A percentile compares a stretch with the other conserved stretches of the same genome.
Evolutionary conservation across 306 rosid species (phyloP).

Genomic region (Rosa multiflora): DNA sequence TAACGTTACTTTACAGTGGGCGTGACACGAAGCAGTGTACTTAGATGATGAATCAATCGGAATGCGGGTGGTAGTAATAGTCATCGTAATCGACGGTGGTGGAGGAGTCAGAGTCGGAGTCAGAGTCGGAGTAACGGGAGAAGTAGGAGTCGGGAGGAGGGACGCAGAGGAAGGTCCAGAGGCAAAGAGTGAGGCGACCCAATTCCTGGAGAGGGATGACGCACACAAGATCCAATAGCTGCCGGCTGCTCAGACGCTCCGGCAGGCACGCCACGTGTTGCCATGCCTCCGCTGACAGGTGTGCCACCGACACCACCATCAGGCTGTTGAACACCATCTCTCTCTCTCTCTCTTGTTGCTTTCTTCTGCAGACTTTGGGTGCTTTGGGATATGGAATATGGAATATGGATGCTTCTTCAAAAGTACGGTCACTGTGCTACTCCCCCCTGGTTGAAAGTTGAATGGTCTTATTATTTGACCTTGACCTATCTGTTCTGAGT

Average conservation of each 20-base stretch:
- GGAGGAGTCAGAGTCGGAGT: conserved; percentile 38
- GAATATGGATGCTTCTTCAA: too few relatives aligned
- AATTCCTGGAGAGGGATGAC: conserved; percentile 71
- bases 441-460: too few relatives aligned
- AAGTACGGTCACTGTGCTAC: too few relatives aligned
- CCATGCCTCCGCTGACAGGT: conserved; percentile 65
- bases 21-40: not conserved
- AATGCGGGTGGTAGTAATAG: conserved; percentile 51
- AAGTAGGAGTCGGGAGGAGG: conserved; percentile 49
- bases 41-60: conserved; percentile 36
- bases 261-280: conserved; percentile 54
- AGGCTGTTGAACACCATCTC: conserved; percentile 69
- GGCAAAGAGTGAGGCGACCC: conserved; percentile 64
- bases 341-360: too few relatives aligned
- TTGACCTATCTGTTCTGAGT: too few relatives aligned
- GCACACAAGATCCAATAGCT: conserved; percentile 59
- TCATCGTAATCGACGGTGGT: conserved; percentile 37
- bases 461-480: too few relatives aligned
- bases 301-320: conserved; percentile 61
- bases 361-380: too few relatives aligned
- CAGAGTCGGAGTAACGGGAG: conserved; percentile 26
- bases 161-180: conserved; percentile 69
- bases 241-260: conserved; percentile 51
- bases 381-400: too few relatives aligned
- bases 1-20: conserved; percentile 25